These are phyloP conservation scores for Fragaria nilgerrensis DNA, from an alignment of 306 rosid genomes.

Conservation along the genomic window DNA sequence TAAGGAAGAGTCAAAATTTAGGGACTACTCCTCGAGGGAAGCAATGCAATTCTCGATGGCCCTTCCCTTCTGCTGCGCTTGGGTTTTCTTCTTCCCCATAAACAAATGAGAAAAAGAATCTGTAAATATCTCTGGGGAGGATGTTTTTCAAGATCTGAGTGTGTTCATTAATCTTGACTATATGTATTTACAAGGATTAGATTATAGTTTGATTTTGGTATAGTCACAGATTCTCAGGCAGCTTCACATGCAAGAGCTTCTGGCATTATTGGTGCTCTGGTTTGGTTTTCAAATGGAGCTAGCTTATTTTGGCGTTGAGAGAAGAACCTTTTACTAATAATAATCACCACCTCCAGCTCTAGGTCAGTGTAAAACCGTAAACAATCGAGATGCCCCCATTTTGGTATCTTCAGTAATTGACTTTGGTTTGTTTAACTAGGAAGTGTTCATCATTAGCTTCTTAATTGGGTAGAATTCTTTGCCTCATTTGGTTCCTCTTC, in stretches of 20 bases:
- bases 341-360: not conserved
- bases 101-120: not conserved
- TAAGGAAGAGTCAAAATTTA: not conserved
- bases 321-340: not conserved
- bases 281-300: not conserved
- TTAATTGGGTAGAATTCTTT: not conserved
- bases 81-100: not conserved
- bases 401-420: not conserved
- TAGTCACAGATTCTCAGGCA: constrained; percentile 10
- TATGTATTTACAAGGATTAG: not conserved
- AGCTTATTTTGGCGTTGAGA: not conserved
- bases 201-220: not conserved
- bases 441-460: constrained; percentile 3
- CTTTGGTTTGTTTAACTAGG: not conserved
- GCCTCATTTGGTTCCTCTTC: not conserved
- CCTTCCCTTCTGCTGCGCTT: constrained; percentile 5
- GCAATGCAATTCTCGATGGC: not conserved
- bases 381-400: not conserved
- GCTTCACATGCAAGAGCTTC: constrained; percentile 19
- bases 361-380: not conserved
- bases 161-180: not conserved
- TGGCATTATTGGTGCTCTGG: not conserved
- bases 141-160: constrained; percentile 7
- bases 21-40: constrained; percentile 6
- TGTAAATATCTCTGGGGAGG: not conserved